phyloP scores from a whole-genome alignment of 2,329 filamentous ascomycete species.

The Fusarium brevicatenulatum region DNA sequence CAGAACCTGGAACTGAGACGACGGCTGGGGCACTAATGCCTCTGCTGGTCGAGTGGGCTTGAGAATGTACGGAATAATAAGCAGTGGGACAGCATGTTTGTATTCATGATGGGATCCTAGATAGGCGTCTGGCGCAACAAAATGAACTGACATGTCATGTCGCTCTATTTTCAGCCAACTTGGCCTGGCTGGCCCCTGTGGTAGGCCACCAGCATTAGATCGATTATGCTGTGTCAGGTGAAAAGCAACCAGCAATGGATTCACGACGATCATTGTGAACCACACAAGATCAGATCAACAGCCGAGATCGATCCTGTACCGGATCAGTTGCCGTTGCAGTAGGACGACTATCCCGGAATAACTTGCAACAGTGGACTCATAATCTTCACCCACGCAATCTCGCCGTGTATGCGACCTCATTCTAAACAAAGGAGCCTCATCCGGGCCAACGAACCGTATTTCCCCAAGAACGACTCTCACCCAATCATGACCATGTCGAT shows the following conservation, averaged over 20 bases:
- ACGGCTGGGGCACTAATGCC: conserved; percentile 8
- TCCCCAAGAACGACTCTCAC: conserved; percentile 9
- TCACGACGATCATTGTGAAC: conserved; percentile 12
- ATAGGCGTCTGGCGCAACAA: conserved; percentile 57
- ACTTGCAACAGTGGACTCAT: conserved; percentile 18
- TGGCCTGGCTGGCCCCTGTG: not conserved
- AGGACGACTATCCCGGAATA: conserved; percentile 23
- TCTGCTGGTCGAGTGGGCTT: conserved; percentile 9
- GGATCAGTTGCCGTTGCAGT: conserved; percentile 15
- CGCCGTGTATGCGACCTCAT: conserved; percentile 43
- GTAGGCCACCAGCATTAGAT: conserved; percentile 26
- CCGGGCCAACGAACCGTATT: conserved; percentile 21
- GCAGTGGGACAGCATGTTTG: conserved; percentile 43
- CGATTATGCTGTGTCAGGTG: conserved; percentile 30
- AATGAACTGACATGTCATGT: conserved; percentile 49
- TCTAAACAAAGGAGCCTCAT: conserved; percentile 39
- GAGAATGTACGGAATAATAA: conserved; percentile 40
- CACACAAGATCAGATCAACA: conserved; percentile 1
- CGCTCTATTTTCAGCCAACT: conserved; percentile 32
- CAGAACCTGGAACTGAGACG: conserved; percentile 30
- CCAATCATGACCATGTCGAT: conserved; percentile 37
- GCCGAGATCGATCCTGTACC: conserved; percentile 11
- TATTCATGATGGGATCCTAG: conserved; percentile 51
- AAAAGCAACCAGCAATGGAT: conserved; percentile 10
- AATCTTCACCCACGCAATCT: conserved; percentile 40